These are phyloP conservation scores for Acacia acuminata DNA, from an alignment of 306 rosid genomes.

Conservation along the genomic window DNA sequence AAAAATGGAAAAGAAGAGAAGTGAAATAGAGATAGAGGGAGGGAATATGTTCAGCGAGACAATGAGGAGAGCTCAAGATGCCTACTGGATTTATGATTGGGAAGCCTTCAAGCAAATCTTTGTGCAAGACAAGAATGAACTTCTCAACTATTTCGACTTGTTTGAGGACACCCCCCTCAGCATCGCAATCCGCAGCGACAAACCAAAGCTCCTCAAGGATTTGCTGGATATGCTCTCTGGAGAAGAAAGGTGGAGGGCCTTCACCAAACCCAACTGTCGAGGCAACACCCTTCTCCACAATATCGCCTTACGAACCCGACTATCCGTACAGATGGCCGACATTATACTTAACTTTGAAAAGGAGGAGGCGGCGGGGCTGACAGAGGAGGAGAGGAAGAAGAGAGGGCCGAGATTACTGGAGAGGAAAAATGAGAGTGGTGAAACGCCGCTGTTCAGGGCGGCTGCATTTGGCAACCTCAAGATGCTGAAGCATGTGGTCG, in stretches of 20 bases:
- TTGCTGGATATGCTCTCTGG: neutral
- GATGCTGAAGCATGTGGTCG: neutral
- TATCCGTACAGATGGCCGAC: neutral
- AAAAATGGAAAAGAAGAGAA: too few species aligned
- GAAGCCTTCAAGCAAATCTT: neutral
- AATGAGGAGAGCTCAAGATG: neutral
- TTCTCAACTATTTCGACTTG: neutral
- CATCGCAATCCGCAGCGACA: neutral
- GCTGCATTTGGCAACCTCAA: constrained; percentile 10
- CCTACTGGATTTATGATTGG: too few species aligned
- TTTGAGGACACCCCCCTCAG: neutral
- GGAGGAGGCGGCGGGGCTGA: too few species aligned
- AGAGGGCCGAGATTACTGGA: neutral
- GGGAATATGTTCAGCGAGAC: too few species aligned
- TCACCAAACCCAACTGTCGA: neutral
- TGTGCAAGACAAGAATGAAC: neutral
- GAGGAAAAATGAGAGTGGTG: neutral
- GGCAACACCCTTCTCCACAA: neutral
- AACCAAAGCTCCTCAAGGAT: neutral
- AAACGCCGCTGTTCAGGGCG: constrained; percentile 31
- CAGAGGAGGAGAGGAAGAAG: neutral
- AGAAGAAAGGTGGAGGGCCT: neutral
- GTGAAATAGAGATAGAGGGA: too few species aligned
- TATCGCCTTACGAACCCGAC: neutral
- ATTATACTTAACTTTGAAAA: neutral